Evolutionary conservation across 345 rosid genomes (phyloP).

Genomic region (Gossypium ekmanianum): DNA sequence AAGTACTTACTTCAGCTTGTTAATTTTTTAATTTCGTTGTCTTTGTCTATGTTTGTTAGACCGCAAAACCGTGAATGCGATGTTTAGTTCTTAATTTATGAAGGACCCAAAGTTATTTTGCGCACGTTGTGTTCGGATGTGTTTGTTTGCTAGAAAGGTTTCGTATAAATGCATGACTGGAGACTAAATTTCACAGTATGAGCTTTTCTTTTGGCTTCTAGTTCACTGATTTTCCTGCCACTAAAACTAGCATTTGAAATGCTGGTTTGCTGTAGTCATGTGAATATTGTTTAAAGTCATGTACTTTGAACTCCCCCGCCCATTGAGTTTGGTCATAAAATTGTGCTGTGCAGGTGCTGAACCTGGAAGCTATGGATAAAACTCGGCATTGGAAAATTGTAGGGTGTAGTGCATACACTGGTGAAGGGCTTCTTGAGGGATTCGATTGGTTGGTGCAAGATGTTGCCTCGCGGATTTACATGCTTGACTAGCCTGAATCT

Average conservation of each 20-base stretch:
- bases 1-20: not conserved
- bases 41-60: not conserved
- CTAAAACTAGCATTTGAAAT: not conserved
- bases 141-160: not conserved
- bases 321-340: no score
- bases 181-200: not conserved
- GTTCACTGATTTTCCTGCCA: not conserved
- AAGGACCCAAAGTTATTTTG: not conserved
- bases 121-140: not conserved
- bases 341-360: slow-evolving; percentile 48
- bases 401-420: slow-evolving; percentile 83
- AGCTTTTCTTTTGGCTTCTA: not conserved
- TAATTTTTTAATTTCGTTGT: not conserved
- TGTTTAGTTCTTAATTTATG: not conserved
- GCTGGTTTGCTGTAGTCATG: not conserved
- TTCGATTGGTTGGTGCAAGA: slow-evolving; percentile 96
- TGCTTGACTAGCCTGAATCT: slow-evolving; percentile 46
- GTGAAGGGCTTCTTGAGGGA: slow-evolving; percentile 77
- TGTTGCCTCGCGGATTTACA: slow-evolving; percentile 75
- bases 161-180: not conserved
- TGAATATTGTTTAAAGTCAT: no score
- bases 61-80: not conserved
- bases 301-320: no score
- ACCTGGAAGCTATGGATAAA: slow-evolving; percentile 71
- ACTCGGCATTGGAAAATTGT: slow-evolving; percentile 81